phyloP scores from a whole-genome alignment of 1,284 basidiomycete species.

The Veloboletus limbatus region DNA sequence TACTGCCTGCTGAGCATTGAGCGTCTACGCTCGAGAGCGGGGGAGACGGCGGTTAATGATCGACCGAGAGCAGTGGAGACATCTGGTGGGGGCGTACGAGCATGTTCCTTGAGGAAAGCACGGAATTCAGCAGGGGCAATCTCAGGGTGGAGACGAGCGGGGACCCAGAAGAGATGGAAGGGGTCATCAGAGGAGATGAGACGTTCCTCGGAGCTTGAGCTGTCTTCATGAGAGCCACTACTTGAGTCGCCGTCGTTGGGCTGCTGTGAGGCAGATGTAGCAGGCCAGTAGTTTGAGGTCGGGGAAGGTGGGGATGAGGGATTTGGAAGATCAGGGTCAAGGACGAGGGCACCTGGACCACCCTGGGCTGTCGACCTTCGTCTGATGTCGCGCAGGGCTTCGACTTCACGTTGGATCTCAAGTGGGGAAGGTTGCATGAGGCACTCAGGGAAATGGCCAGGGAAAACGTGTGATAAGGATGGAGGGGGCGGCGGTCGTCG shows the following conservation, averaged over 20 bases:
- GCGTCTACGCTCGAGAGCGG: constrained; percentile 69
- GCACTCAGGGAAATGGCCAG: neutral
- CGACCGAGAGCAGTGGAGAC: constrained; percentile 37
- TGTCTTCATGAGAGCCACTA: constrained; percentile 47
- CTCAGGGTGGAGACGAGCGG: constrained; percentile 93
- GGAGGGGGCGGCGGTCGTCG: constrained; percentile 4
- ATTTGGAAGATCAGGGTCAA: constrained; percentile 85
- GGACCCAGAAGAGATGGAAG: constrained; percentile 95
- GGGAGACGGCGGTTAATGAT: constrained; percentile 41
- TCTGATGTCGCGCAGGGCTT: constrained; percentile 78
- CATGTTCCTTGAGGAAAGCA: constrained; percentile 92
- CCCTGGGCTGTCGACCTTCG: constrained; percentile 72
- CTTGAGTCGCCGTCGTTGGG: constrained; percentile 42
- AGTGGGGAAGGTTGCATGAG: constrained; percentile 73
- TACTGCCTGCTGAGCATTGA: constrained; percentile 92
- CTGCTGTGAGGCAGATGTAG: constrained; percentile 33
- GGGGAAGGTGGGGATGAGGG: constrained; percentile 54
- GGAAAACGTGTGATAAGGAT: constrained; percentile 13
- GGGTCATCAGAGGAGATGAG: constrained; percentile 56
- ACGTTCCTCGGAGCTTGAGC: constrained; percentile 37
- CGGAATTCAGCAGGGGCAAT: constrained; percentile 96
- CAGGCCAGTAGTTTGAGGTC: constrained; percentile 50
- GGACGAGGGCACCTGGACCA: constrained; percentile 73
- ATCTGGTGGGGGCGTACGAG: constrained; percentile 56
- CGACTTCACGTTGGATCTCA: constrained; percentile 85